A percentile compares a stretch with the other conserved stretches of the same genome.
Evolutionary conservation across 2,329 filamentous ascomycete species (phyloP).

Genomic region (Ophiognomonia clavigignenti-juglandacearum): DNA sequence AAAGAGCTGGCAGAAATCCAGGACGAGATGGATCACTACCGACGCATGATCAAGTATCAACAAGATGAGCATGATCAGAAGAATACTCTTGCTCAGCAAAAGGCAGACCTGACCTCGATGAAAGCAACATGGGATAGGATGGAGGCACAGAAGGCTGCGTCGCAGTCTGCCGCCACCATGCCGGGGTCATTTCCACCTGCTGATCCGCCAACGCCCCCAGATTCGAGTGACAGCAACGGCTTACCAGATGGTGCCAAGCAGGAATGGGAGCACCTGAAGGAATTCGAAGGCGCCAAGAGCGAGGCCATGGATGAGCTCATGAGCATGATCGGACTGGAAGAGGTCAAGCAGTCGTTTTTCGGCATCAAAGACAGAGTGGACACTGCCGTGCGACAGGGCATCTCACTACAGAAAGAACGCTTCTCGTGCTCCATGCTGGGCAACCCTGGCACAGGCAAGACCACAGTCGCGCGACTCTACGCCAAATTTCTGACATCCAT

Average conservation of each 20-base stretch:
- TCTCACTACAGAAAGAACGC: conserved; percentile 51
- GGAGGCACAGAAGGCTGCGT: conserved; percentile 1
- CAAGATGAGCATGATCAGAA: conserved; percentile 39
- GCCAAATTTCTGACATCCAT: conserved; percentile 59
- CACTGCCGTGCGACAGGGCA: conserved; percentile 49
- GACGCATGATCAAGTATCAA: conserved; percentile 36
- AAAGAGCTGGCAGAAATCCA: conserved; percentile 41
- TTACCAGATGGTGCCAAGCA: conserved; percentile 27
- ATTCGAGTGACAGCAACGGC: conserved; percentile 7
- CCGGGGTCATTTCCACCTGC: not conserved
- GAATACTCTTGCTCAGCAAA: conserved; percentile 39
- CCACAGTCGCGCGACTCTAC: conserved; percentile 69
- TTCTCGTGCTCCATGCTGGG: conserved; percentile 61
- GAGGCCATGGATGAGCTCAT: conserved; percentile 58
- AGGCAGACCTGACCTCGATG: conserved; percentile 39
- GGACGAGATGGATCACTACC: conserved; percentile 48
- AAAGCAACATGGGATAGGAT: conserved; percentile 24
- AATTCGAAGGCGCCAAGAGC: conserved; percentile 44
- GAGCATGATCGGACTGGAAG: conserved; percentile 65
- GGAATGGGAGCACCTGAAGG: conserved; percentile 62
- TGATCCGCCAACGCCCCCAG: not conserved
- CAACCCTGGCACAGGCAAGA: conserved; percentile 76
- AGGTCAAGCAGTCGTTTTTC: conserved; percentile 61
- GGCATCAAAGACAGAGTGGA: conserved; percentile 60
- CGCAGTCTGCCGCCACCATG: no score